These are phyloP conservation scores for Peniophora sp. DNA, from an alignment of 1,284 basidiomycete genomes.

Conservation along the genomic window DNA sequence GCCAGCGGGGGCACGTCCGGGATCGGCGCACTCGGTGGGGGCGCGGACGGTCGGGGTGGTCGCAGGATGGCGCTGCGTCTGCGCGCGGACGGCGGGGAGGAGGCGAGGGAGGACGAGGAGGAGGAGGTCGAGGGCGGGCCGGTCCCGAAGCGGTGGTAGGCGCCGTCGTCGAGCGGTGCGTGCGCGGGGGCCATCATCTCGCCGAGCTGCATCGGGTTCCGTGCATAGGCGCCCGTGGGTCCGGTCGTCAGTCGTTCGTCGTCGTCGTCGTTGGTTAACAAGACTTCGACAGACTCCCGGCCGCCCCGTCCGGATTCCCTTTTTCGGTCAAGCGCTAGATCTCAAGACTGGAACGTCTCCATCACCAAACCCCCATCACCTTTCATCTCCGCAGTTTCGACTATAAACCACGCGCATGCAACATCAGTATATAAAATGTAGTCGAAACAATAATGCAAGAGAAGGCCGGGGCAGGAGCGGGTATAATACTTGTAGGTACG, in stretches of 20 bases:
- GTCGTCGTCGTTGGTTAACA: too few relatives aligned
- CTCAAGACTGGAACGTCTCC: too few relatives aligned
- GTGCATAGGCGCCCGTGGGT: too few relatives aligned
- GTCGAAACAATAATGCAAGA: neutral
- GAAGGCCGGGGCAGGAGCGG: neutral
- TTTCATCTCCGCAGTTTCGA: too few relatives aligned
- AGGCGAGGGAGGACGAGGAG: conserved; percentile 17
- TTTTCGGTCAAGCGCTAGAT: too few relatives aligned
- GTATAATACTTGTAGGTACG: conserved; percentile 1
- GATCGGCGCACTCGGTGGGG: conserved; percentile 70
- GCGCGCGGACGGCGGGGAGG: conserved; percentile 27
- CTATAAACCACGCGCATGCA: too few relatives aligned
- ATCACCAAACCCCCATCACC: too few relatives aligned
- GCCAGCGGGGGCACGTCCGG: conserved; percentile 30
- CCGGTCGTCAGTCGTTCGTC: too few relatives aligned
- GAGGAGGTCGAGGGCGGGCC: conserved; percentile 27
- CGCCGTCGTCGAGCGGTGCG: conserved; percentile 10
- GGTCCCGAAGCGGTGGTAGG: conserved; percentile 21
- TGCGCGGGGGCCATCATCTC: too few relatives aligned
- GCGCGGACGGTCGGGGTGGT: conserved; percentile 53
- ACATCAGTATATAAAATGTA: neutral
- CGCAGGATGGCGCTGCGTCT: conserved; percentile 62
- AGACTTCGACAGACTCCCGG: too few relatives aligned
- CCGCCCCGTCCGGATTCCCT: too few relatives aligned
- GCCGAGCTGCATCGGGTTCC: too few relatives aligned